Evolutionary conservation across 495 filamentous ascomycete genomes (phyloP), one percentile per base, ranked within the genome.

Genomic region (Penicillium roqueforti): DNA sequence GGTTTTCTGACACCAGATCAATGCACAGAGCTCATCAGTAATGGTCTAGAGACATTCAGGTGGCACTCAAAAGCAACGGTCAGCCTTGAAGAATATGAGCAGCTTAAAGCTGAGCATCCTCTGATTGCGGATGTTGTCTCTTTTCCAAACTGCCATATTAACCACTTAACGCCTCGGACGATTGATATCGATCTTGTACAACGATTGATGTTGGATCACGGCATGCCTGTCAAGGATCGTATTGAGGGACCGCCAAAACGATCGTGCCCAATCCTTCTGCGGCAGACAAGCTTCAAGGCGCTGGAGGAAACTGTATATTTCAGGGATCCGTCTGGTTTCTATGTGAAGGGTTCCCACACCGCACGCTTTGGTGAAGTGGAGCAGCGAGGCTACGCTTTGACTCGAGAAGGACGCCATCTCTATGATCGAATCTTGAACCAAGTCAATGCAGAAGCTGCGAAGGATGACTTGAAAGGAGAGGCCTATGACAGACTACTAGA

Each of bases 331-430:
- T 13, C 29, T 32, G 29, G 29, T 32, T 14, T 4, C 11, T 32
- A 32, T 32, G 49, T 74, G 0, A 59, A 66, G 19, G 69, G 72
- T 14, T 65, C 68, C 0, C 74, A 77, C 46, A 75, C 64, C 9
- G 74, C 73, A 1, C 63, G 74, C 1, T 77, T 77, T 47, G 74
- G 73, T 1, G 73, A 77, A 41, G 65, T 77, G 6, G 74, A 77
- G 53, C 67, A 77, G 59, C 64, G 72, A 5, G 72, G 73, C 1
- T 68, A 65, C 25, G 71, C 74, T 1, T 55, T 77, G 8, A 77
- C 72, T 8, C 59, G 58, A 10, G 55, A 68, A 41, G 74, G 74
- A 3, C 57, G 72, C 9, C 55, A 66, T 14, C 53, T 77, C 1
- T 77, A 77, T 38, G 74, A 75, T 54, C 48, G 42, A 18, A 55